A percentile compares a stretch with the other conserved stretches of the same genome.
Conservation (phyloP, 352 stramenopile species). For the Pythium plurisporium region DNA sequence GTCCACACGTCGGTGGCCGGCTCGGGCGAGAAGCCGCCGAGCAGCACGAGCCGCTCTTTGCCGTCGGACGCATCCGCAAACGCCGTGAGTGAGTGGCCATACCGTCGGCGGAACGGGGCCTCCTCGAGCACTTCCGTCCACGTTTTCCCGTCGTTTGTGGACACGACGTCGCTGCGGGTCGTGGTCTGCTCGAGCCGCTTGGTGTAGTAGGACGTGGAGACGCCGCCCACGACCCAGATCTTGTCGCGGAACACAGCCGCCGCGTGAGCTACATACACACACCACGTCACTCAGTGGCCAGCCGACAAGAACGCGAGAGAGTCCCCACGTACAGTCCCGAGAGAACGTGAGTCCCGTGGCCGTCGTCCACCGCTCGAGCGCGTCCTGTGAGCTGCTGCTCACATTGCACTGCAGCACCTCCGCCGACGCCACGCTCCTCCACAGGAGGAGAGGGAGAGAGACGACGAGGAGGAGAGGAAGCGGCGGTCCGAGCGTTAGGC, state of each 20-base stretch:
- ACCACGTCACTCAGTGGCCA: too few relatives aligned
- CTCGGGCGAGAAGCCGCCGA: constrained; percentile 73
- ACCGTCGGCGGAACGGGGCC: constrained; percentile 65
- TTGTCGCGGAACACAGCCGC: constrained; percentile 48
- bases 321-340: constrained; percentile 52
- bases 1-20: constrained; percentile 74
- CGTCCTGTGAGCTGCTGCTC: constrained; percentile 37
- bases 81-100: constrained; percentile 59
- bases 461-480: too few relatives aligned
- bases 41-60: constrained; percentile 47
- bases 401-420: constrained; percentile 42
- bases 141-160: constrained; percentile 43
- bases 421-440: too few relatives aligned
- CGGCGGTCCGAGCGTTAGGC: too few relatives aligned
- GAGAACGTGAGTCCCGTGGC: constrained; percentile 53
- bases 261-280: constrained; percentile 45
- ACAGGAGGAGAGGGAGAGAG: too few relatives aligned
- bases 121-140: constrained; percentile 73
- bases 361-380: constrained; percentile 46
- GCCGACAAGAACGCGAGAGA: too few relatives aligned
- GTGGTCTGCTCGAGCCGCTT: constrained; percentile 66
- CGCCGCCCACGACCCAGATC: constrained; percentile 70
- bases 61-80: constrained; percentile 53
- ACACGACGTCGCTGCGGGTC: constrained; percentile 61
- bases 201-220: constrained; percentile 74